These are phyloP conservation scores for Hypericum perforatum DNA, from an alignment of 345 rosid genomes.

Conservation along the genomic window DNA sequence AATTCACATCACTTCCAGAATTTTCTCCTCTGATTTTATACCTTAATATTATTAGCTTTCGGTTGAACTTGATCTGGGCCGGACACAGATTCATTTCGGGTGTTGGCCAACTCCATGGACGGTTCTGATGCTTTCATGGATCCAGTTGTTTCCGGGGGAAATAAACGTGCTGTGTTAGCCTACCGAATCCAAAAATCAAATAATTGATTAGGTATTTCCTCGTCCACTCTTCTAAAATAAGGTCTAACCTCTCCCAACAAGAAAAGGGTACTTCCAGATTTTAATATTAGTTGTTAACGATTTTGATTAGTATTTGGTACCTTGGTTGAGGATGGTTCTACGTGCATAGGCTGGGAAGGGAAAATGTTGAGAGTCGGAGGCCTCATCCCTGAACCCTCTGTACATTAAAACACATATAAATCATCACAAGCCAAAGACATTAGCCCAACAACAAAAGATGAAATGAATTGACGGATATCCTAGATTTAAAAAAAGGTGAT, in stretches of 20 bases:
- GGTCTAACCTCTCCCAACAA: no score
- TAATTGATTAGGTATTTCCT: no score
- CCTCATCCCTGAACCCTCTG: slow-evolving; percentile 32
- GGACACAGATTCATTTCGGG: slow-evolving; percentile 10
- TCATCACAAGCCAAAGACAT: no score
- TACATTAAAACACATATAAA: no score
- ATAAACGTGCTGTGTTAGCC: slow-evolving; percentile 13
- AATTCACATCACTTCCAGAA: no score
- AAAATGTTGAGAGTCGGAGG: slow-evolving; percentile 96
- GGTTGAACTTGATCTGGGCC: slow-evolving; percentile 17
- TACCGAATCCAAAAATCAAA: slow-evolving; percentile 16
- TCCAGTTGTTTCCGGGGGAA: slow-evolving; percentile 23
- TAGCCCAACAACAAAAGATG: no score
- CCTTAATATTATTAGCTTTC: slow-evolving; percentile 27
- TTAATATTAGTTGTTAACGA: slow-evolving; percentile 5
- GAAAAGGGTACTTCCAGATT: no score
- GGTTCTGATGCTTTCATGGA: slow-evolving; percentile 29
- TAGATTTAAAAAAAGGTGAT: no score
- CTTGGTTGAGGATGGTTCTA: slow-evolving; percentile 39
- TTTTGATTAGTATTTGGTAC: slow-evolving; percentile 11
- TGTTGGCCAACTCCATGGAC: slow-evolving; percentile 25
- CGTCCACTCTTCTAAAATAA: not conserved
- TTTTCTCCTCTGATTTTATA: no score
- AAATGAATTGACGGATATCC: no score
- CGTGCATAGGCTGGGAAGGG: slow-evolving; percentile 97